Evolutionary conservation across 768 basidiomycete species (phyloP).

Genomic region (Galerina marginata): DNA sequence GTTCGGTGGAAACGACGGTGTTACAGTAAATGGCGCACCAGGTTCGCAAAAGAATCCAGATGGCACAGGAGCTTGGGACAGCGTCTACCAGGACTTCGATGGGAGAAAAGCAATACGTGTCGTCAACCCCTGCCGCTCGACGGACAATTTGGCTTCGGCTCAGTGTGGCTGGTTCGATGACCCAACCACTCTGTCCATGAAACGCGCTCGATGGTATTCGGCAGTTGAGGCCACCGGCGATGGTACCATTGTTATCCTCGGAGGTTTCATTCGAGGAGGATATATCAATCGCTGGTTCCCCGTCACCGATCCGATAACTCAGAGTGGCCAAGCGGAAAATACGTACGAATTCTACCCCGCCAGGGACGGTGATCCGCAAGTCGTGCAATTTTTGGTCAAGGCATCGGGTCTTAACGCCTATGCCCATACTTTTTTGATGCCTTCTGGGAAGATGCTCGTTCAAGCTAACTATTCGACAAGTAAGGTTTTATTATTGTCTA

Average conservation of each 20-base stretch:
- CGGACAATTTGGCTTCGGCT: slow-evolving; percentile 50
- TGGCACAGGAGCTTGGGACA: slow-evolving; percentile 61
- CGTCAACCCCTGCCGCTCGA: slow-evolving; percentile 71
- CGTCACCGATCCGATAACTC: slow-evolving; percentile 62
- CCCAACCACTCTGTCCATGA: slow-evolving; percentile 62
- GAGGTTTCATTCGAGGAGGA: slow-evolving; percentile 80
- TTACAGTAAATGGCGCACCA: slow-evolving; percentile 67
- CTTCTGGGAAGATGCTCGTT: slow-evolving; percentile 78
- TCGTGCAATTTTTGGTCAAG: slow-evolving; percentile 69
- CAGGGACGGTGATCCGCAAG: slow-evolving; percentile 48
- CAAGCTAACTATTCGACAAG: slow-evolving; percentile 84
- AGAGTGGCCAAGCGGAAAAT: slow-evolving; percentile 78
- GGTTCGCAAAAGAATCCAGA: slow-evolving; percentile 54
- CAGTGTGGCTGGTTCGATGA: slow-evolving; percentile 80
- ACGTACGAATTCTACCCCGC: slow-evolving; percentile 85
- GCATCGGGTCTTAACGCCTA: slow-evolving; percentile 83
- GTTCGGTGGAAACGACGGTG: slow-evolving; percentile 80
- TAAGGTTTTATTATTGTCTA: slow-evolving; percentile 38
- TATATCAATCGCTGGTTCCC: slow-evolving; percentile 81
- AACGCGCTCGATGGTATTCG: slow-evolving; percentile 78
- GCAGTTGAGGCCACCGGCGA: slow-evolving; percentile 75
- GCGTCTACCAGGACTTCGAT: slow-evolving; percentile 79
- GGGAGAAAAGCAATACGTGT: slow-evolving; percentile 82
- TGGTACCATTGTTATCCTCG: slow-evolving; percentile 80
- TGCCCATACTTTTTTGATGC: slow-evolving; percentile 73